Conservation (phyloP, 441 rosid genomes). For the Gossypium trilobum region DNA sequence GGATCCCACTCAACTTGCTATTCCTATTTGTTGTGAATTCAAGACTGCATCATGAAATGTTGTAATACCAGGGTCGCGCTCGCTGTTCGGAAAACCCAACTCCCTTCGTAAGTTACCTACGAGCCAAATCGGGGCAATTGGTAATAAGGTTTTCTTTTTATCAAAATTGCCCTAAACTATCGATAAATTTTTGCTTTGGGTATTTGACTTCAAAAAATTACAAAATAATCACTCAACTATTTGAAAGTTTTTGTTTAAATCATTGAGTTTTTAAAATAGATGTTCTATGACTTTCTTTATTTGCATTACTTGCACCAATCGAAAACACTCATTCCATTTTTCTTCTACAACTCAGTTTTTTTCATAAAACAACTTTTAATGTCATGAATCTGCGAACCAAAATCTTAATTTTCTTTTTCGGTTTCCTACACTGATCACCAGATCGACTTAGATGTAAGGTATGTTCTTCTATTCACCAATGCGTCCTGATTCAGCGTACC, state of each 20-base stretch:
- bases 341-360: too few relatives aligned
- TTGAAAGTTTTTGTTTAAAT: too few relatives aligned
- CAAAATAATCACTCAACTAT: background rate
- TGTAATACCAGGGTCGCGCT: background rate
- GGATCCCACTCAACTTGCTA: background rate
- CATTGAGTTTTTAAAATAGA: too few relatives aligned
- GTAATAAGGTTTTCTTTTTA: background rate
- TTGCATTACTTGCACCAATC: background rate
- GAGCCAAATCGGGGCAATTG: background rate
- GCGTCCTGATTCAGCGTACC: background rate
- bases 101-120: background rate
- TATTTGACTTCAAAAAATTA: too few relatives aligned
- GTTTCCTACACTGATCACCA: too few relatives aligned
- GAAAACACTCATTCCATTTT: background rate
- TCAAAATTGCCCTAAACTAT: background rate
- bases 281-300: too few relatives aligned
- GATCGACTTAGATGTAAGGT: too few relatives aligned
- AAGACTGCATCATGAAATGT: background rate
- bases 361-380: background rate
- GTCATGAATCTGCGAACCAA: too few relatives aligned
- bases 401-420: background rate
- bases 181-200: too few relatives aligned
- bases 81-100: background rate
- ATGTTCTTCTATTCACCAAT: too few relatives aligned
- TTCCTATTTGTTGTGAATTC: background rate